Evolutionary conservation across 2,329 filamentous ascomycete genomes (phyloP).

Genomic region (Biscogniauxia marginata): DNA sequence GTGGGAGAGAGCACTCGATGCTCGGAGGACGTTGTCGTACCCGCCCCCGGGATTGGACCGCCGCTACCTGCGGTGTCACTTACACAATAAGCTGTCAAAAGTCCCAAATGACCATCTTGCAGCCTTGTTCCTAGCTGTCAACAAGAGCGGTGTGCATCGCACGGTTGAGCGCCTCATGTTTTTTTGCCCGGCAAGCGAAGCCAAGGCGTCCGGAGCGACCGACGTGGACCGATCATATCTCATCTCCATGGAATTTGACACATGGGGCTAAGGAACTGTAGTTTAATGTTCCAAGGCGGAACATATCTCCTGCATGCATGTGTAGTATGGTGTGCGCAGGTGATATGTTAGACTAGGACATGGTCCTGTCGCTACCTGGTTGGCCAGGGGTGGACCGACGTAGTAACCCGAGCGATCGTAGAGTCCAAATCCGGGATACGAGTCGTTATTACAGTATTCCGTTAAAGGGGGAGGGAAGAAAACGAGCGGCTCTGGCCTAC

Average conservation of each 20-base stretch:
- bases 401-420: not conserved
- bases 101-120: not conserved
- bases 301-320: not conserved
- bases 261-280: not conserved
- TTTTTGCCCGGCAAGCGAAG: not conserved
- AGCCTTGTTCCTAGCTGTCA: not conserved
- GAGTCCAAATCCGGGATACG: not conserved
- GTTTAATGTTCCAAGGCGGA: not conserved
- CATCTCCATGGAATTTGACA: not conserved
- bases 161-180: not conserved
- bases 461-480: not conserved
- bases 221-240: not conserved
- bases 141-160: not conserved
- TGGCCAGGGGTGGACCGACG: not conserved
- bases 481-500: not conserved
- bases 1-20: not conserved
- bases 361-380: not conserved
- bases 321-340: not conserved
- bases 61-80: not conserved
- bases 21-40: not conserved
- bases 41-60: not conserved
- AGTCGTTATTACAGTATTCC: not conserved
- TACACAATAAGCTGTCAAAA: not conserved
- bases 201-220: not conserved
- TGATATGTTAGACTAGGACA: not conserved